Percentiles rank a stretch among this genome's conserved stretches.
Conservation (phyloP, 352 stramenopile species). For the Blastocystis sp. region DNA sequence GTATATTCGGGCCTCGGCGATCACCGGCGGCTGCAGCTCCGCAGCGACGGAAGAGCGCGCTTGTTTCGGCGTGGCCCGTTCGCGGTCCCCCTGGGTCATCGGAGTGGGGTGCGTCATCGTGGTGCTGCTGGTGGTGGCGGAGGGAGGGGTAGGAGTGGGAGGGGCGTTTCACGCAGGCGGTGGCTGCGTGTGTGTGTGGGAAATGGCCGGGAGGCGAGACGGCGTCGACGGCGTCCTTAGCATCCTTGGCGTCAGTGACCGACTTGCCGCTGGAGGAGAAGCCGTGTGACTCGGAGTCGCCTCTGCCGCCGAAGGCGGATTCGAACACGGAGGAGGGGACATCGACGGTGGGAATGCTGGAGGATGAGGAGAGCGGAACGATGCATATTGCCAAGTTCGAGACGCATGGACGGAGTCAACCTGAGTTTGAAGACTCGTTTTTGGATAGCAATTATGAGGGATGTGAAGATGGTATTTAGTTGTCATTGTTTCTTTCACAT, state of each 20-base stretch:
- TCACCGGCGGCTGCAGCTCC: conserved; percentile 12
- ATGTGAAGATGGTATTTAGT: conserved; percentile 40
- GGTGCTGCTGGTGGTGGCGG: no score
- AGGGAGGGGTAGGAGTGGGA: no score
- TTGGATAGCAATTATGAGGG: conserved; percentile 25
- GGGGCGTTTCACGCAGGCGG: no score
- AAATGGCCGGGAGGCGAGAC: not conserved
- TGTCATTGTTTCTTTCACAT: conserved; percentile 5
- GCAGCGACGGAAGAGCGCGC: not conserved
- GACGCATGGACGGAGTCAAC: no score
- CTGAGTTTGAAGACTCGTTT: not conserved
- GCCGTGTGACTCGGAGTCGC: not conserved
- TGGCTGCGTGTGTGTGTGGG: no score
- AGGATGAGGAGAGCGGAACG: not conserved
- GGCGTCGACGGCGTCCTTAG: no score
- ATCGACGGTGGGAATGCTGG: not conserved
- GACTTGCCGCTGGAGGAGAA: conserved; percentile 21
- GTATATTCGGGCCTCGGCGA: not conserved
- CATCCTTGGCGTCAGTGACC: no score
- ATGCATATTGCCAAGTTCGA: not conserved
- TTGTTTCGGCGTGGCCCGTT: no score
- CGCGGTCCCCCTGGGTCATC: no score
- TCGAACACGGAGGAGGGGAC: not conserved
- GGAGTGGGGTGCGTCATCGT: no score
- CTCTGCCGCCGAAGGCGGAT: not conserved